Base-by-base conservation (phyloP, 2,329 filamentous ascomycete genomes). In the Mariannaea sp. region DNA sequence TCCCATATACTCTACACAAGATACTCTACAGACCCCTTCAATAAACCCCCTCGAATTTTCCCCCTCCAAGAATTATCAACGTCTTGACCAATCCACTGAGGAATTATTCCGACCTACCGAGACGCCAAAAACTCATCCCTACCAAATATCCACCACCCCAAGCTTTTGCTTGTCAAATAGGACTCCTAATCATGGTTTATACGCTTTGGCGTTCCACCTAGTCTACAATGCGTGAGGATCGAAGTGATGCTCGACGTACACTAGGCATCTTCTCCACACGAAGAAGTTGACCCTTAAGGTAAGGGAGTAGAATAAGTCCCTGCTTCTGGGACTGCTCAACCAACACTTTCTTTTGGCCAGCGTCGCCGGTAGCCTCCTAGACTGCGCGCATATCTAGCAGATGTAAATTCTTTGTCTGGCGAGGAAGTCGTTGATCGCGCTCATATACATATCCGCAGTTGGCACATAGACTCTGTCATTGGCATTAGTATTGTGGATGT, bases 401-500 rank as follows among this genome's bases (percentile, higher is more conserved):
- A 61, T 76, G 70, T 43, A 75, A 63, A 56, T 75, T 75, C 67
- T 72, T 73, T 36, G 68, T 75, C 57, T 75, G 74, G 19, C 73
- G 71, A 7, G 93, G 92, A 1, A 96, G 80, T 60, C 87, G 86
- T 73, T 90, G 88, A 72, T 95, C 90, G 49, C 91, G 87, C 73
- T 97, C 93, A 70, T 89, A 97, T 16, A 93, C 75, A 63, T 92
- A 87, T 51, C 92, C 93, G 70, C 93, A 97, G 70, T 96, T 97
- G 73, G 92, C 89, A 76, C 93, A 97, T 4, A 97, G 83, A 24
- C 90, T 88, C 89, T 92, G 61, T 24, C 7, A 54, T 16, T 5
- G 9, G 50, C 59, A 39, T 52, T 45, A 64, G 60, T 22, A 51
- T n/a, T n/a, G n/a, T n/a, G n/a, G n/a, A n/a, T n/a, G n/a, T n/a